Evolutionary conservation across 176 grass and related monocot species (phyloP).

Genomic region (Eleusine coracana): DNA sequence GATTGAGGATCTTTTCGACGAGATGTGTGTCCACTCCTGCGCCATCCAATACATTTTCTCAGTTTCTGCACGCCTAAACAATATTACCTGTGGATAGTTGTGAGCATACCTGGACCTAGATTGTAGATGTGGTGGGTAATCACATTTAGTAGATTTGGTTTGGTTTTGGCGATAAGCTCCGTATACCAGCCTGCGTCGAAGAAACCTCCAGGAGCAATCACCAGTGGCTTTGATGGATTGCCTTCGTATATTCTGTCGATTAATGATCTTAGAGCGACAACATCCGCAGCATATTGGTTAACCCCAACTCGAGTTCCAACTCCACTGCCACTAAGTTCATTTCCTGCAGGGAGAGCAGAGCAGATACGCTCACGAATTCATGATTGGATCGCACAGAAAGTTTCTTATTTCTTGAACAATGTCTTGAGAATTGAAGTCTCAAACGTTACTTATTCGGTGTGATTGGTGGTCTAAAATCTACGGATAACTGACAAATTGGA

Average conservation of each 20-base stretch:
- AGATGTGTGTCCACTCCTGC: constrained; percentile 76
- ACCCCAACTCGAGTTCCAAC: constrained; percentile 62
- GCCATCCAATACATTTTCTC: not conserved
- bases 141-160: constrained; percentile 64
- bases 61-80: not conserved
- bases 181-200: constrained; percentile 70
- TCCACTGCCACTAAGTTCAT: constrained; percentile 79
- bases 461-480: constrained; percentile 33
- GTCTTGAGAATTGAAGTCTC: not conserved
- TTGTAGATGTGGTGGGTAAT: constrained; percentile 96
- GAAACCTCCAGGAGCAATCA: constrained; percentile 87
- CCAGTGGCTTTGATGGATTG: constrained; percentile 61
- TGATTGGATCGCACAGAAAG: not conserved
- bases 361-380: not conserved
- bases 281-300: constrained; percentile 70
- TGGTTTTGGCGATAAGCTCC: constrained; percentile 65
- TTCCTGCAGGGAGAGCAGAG: constrained; percentile 52
- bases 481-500: constrained; percentile 18
- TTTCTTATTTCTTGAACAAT: not conserved
- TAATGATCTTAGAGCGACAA: constrained; percentile 59
- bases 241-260: constrained; percentile 49
- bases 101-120: constrained; percentile 68
- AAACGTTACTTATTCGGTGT: constrained; percentile 9
- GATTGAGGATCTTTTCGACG: constrained; percentile 76
- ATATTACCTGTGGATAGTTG: not conserved